Base-by-base conservation (phyloP, 805 yeast species). In the Spathaspora arborariae region DNA sequence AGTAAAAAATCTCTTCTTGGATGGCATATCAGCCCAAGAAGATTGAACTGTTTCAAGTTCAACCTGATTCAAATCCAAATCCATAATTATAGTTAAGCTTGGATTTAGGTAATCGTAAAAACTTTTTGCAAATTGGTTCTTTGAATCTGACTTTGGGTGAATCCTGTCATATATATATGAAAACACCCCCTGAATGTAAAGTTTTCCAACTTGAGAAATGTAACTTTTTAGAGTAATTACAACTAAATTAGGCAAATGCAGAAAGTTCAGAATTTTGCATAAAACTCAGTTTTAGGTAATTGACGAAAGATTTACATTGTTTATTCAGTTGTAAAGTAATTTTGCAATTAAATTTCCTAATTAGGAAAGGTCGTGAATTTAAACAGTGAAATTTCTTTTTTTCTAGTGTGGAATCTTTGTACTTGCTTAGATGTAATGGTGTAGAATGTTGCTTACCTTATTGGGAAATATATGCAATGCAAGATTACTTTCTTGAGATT, bases 11-110 rank as follows among this genome's bases (percentile, higher is more conserved):
- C 57, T 60, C 39, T 56, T 58, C 41, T 59, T 57, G n/a, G 56
- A 54, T 51, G 63, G 62, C 7, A 67, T 56, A 36, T 53, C 58
- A 7, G 59, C 53, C 75, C 75, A 70, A 16, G 52, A 46, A 6
- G 37, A 35, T 39, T 39, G 38, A 18, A 49, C 38, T 26, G 38
- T 42, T 5, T 16, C 22, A 20, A 49, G 22, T 27, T 49, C 52
- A 33, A 41, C 15, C 3, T 43, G 20, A 10, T 41, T 19, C 39
- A 49, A 49, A 15, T 21, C 19, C 34, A 45, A 49, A 11, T 45
- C 22, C 39, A 34, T 41, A 41, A 4, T n/a, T 16, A 15, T 10
- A 24, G 27, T 10, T 24, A n/a, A n/a, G n/a, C n/a, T n/a, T n/a
- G n/a, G n/a, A n/a, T n/a, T n/a, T n/a, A n/a, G n/a, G n/a, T n/a